Percentiles rank a stretch among this genome's conserved stretches.
Conservation (phyloP, 75 land plant genomes). For the Isoetes taiwanensis region DNA sequence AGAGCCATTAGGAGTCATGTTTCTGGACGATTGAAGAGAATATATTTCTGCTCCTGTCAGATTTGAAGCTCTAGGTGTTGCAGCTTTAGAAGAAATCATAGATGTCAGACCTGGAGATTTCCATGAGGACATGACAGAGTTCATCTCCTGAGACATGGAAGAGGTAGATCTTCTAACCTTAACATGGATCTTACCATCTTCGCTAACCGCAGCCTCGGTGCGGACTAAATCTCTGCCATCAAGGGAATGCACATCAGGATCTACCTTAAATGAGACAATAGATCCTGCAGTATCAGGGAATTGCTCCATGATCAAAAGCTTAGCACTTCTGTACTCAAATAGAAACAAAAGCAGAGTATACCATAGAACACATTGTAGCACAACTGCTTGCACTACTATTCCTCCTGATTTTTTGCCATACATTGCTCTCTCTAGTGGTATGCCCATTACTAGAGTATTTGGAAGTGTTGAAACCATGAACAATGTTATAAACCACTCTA, state of each 20-base stretch:
- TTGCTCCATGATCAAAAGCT: conserved; percentile 4
- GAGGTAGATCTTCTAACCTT: conserved; percentile 3
- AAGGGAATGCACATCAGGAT: background rate
- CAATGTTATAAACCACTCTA: background rate
- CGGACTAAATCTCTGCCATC: background rate
- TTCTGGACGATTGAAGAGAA: conserved; percentile 20
- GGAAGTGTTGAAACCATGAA: conserved; percentile 1
- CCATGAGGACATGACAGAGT: conserved; percentile 16
- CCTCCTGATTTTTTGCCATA: background rate
- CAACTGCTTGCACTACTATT: background rate
- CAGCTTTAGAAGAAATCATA: conserved; percentile 32
- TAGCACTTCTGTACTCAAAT: conserved; percentile 1
- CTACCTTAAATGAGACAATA: conserved; percentile 6
- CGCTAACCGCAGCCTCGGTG: conserved; percentile 4
- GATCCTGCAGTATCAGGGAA: conserved; percentile 4
- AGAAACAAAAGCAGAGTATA: background rate
- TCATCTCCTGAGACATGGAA: too few species aligned
- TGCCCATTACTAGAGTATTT: conserved; percentile 1
- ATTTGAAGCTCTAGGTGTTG: conserved; percentile 65
- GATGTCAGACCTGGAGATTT: conserved; percentile 35
- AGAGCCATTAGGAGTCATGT: background rate
- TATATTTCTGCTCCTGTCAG: conserved; percentile 86
- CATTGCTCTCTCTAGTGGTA: background rate
- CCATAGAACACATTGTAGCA: background rate
- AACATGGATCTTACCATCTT: conserved; percentile 1